Base-by-base conservation (phyloP, 208 protist species). In the Kentomonas sorsogonicus region DNA sequence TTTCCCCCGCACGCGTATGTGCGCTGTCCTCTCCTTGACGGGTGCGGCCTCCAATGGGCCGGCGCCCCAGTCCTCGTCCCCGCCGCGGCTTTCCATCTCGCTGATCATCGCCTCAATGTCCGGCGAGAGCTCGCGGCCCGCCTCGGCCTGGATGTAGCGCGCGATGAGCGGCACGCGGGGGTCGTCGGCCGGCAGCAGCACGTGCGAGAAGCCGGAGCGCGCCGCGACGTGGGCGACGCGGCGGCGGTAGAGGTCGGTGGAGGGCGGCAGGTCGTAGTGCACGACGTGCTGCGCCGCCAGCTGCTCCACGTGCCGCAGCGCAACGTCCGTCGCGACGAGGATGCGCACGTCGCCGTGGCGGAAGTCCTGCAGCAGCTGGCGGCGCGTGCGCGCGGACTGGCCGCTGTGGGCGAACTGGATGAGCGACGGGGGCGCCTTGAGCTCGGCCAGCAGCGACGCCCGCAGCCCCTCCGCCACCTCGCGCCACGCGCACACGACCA, bases 191-290 rank as follows among this genome's bases (percentile, higher is more conserved):
- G 65, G 55, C 57, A 98, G 86, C 60, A 99, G 96, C 16, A 95
- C 84, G 41, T 97, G 97, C 4, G 97, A 91, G 15, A 87, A 65
- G 20, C 98, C 96, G 3, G 48, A 56, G 16, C 97, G 96, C 27
- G 97, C 97, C 13, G 91, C 95, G 5, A 98, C 99, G 56, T 97
- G 81, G 63, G 97, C 95, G 66, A 99, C 98, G 45, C 98, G 83
- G 59, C 99, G 98, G 29, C 98, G 86, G 73, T 99, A 99, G 34
- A 96, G 86, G 27, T 99, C 96, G 31, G 99, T 93, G 65, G 83
- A 74, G 9, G 59, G 66, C 15, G 98, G 96, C 22, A 99, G 71
- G 64, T 98, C 96, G 65, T 96, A 98, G 68, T 99, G 97, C 15
- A 99, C 88, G 29, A 99, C 95, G 65, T 97, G 91, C 50, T 69